These are phyloP conservation scores for Posidonia oceanica DNA, from an alignment of 116 monocot species.

Conservation along the genomic window DNA sequence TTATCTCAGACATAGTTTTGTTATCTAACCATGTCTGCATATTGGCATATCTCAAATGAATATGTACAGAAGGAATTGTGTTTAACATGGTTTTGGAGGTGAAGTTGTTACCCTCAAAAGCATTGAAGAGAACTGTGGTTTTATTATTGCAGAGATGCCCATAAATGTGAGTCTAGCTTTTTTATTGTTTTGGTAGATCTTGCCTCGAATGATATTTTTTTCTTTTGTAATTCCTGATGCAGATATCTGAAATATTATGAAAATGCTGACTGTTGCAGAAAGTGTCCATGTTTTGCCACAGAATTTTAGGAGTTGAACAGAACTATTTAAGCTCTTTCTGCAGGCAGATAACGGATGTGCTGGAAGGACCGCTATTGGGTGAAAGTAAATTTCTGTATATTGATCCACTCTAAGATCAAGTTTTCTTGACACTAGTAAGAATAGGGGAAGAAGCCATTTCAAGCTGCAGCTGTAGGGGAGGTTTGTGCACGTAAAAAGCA, in stretches of 20 bases:
- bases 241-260: slow-evolving; percentile 77
- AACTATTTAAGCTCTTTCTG: too few species aligned
- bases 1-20: not conserved
- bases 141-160: slow-evolving; percentile 83
- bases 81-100: slow-evolving; percentile 93
- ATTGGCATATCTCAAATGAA: not conserved
- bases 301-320: too few species aligned
- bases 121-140: slow-evolving; percentile 58
- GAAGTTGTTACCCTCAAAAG: slow-evolving; percentile 67
- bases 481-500: too few species aligned
- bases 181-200: not conserved
- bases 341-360: too few species aligned
- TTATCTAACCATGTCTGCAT: not conserved
- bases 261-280: not conserved
- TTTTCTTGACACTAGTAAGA: too few species aligned
- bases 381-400: too few species aligned
- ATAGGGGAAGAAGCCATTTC: too few species aligned
- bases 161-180: slow-evolving; percentile 45
- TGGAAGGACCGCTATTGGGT: too few species aligned
- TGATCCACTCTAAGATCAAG: too few species aligned
- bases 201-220: not conserved
- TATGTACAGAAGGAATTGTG: slow-evolving; percentile 74
- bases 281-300: too few species aligned
- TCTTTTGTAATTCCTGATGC: slow-evolving; percentile 11
- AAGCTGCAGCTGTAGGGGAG: too few species aligned